Conservation (phyloP, 208 protist species). For the Acanthamoeba comandoni region DNA sequence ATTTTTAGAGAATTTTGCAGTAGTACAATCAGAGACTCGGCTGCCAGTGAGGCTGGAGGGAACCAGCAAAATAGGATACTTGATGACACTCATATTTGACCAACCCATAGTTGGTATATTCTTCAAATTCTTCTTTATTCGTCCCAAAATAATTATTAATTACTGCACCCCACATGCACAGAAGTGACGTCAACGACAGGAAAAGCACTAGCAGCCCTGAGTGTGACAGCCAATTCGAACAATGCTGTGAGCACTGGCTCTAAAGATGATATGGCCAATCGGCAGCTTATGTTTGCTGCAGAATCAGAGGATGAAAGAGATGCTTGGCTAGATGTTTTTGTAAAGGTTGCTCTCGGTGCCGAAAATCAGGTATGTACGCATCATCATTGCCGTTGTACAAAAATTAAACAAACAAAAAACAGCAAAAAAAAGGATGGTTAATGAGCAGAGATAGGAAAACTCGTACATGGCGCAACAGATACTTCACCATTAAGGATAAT, state of each 20-base stretch:
- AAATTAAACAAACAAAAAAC: too few relatives aligned
- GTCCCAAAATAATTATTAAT: neutral
- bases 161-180: neutral
- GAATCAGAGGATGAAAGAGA: conserved; percentile 33
- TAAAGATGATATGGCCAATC: conserved; percentile 30
- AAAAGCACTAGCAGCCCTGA: neutral
- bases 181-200: too few relatives aligned
- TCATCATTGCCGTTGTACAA: neutral
- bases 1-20: conserved; percentile 35
- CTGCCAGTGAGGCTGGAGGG: conserved; percentile 33
- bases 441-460: conserved; percentile 11
- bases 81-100: conserved; percentile 58
- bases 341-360: conserved; percentile 27
- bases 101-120: neutral
- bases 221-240: neutral
- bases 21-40: neutral
- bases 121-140: neutral
- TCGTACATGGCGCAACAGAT: conserved; percentile 15
- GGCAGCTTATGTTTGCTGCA: conserved; percentile 10
- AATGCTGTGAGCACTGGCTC: neutral
- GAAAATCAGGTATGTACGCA: conserved; percentile 13
- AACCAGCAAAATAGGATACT: conserved; percentile 13
- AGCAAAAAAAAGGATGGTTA: conserved; percentile 53
- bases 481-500: conserved; percentile 41
- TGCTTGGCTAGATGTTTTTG: conserved; percentile 20